Base-by-base conservation (phyloP, 805 yeast genomes). In the Ogataea thermomethanolica region DNA sequence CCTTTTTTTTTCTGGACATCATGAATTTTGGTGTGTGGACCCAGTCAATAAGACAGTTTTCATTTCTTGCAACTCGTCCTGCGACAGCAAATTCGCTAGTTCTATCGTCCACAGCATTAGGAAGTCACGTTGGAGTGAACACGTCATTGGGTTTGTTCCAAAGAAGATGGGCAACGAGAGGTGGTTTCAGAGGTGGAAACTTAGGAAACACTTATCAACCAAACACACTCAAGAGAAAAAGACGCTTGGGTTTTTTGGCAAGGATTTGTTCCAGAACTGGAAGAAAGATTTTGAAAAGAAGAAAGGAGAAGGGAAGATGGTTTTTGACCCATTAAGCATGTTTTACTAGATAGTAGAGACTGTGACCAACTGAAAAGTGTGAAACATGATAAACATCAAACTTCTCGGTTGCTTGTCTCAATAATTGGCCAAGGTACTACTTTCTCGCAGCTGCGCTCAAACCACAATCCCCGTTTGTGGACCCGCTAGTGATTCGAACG, bases 181-280 rank as follows among this genome's bases (percentile, higher is more conserved):
- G 71, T 82, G 90, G 84, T 82, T 86, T 60, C 29, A 58, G 62
- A 65, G 96, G 71, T 82, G 90, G 84, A 81, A 87, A 60, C 27
- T 79, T 96, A 67, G 98, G 99, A 65, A 84, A 87, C 67, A 87
- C 96, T 13, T 91, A 84, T 65, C 97, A 91, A 65, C 99, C 99
- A 37, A 82, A 88, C 46, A 88, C 95, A 5, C 69, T 87, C 48
- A 87, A 85, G 61, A 76, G 98, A 62, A 93, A 93, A 71, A 81
- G 96, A 64, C 79, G 84, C 25, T 73, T 84, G 43, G 99, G 99
- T 0, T 93, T 90, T 55, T 71, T 93, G 59, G 88, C 95, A 9
- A 78, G 97, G 60, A 76, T 84, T 64, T 78, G 81, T 58, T 66
- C 84, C 6, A 76, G 73, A 53, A 73, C 77, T 26, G 97, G 97